These are phyloP conservation scores for Trichoderma reesei DNA, from an alignment of 495 filamentous ascomycete genomes.

Conservation along the genomic window DNA sequence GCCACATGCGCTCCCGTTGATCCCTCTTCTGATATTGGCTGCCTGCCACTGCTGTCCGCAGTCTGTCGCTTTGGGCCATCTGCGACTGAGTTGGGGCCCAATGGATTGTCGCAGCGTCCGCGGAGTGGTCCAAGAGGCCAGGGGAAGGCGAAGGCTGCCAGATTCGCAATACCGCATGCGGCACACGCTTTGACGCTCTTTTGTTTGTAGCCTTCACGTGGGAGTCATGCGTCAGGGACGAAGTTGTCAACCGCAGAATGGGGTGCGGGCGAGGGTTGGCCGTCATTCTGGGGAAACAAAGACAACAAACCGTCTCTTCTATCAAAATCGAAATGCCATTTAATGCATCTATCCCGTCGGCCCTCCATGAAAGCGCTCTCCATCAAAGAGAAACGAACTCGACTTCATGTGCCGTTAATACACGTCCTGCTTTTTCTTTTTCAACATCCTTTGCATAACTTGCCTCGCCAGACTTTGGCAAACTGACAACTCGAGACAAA, in stretches of 20 bases:
- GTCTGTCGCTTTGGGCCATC: neutral
- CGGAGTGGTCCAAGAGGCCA: neutral
- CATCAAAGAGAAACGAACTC: too few species aligned
- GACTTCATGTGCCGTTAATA: too few species aligned
- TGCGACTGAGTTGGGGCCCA: neutral
- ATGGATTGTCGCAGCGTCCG: neutral
- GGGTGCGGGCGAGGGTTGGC: neutral
- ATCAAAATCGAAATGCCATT: too few species aligned
- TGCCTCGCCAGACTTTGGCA: too few species aligned
- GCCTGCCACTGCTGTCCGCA: neutral
- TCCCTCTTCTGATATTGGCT: neutral
- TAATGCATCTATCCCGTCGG: too few species aligned
- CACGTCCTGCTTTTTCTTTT: too few species aligned
- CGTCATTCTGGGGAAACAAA: neutral
- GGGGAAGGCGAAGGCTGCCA: neutral
- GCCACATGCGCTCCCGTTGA: neutral
- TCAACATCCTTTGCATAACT: too few species aligned
- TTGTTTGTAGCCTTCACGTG: conserved; percentile 1
- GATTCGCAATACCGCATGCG: conserved; percentile 17
- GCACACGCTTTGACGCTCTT: conserved; percentile 9
- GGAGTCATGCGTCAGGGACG: neutral
- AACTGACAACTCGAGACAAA: too few species aligned
- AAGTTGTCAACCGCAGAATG: neutral
- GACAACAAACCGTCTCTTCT: neutral
- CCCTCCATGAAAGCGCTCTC: too few species aligned